phyloP scores from a whole-genome alignment of 345 rosid species.

The Lepidium didymum region DNA sequence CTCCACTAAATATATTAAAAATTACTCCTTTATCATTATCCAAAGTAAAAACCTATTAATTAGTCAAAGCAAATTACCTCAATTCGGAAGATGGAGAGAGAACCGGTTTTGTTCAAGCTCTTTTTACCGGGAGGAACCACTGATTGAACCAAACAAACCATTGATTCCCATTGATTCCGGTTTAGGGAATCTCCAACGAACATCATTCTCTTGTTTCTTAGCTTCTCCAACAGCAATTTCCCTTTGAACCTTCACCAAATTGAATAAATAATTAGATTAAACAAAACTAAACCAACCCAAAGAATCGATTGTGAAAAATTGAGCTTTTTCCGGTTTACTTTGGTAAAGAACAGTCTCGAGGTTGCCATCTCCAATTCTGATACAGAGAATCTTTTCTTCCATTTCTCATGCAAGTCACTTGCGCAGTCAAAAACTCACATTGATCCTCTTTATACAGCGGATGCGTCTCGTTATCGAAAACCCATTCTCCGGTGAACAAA shows the following conservation, averaged over 20 bases:
- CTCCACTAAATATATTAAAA: too few species aligned
- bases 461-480: slow-evolving; percentile 56
- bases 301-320: neutral
- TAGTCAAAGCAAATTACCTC: slow-evolving; percentile 36
- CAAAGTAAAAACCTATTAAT: neutral
- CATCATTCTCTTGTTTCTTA: slow-evolving; percentile 90
- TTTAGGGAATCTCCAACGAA: slow-evolving; percentile 92
- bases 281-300: neutral
- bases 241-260: slow-evolving; percentile 54
- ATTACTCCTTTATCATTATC: neutral
- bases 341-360: slow-evolving; percentile 80
- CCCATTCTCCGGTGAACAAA: slow-evolving; percentile 85
- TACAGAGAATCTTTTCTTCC: slow-evolving; percentile 74
- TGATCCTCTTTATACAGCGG: slow-evolving; percentile 84
- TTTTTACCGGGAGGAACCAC: slow-evolving; percentile 57
- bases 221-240: slow-evolving; percentile 59
- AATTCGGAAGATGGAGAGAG: slow-evolving; percentile 62
- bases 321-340: slow-evolving; percentile 37
- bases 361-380: slow-evolving; percentile 98
- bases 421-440: slow-evolving; percentile 78
- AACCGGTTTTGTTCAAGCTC: slow-evolving; percentile 63
- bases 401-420: slow-evolving; percentile 88
- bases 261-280: neutral
- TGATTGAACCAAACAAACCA: slow-evolving; percentile 91
- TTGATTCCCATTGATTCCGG: slow-evolving; percentile 98